Evolutionary conservation across 108 stramenopile species (phyloP).

Genomic region (Cyclotella sp.): DNA sequence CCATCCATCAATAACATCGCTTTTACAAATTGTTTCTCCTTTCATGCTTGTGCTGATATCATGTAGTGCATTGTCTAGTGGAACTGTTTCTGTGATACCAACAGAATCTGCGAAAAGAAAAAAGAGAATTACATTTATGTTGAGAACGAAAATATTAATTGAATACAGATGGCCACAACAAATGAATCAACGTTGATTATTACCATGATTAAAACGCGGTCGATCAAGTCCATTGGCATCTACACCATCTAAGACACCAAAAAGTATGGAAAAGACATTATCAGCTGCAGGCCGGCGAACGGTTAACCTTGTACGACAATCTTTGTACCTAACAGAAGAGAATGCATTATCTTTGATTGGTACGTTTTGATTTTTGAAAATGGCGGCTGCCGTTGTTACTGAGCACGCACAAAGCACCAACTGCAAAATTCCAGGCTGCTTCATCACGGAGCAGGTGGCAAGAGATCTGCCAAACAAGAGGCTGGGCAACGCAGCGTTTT

Average conservation of each 20-base stretch:
- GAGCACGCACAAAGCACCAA: not conserved
- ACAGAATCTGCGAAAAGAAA: constrained; percentile 17
- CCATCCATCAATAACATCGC: constrained; percentile 31
- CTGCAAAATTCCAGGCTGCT: no score
- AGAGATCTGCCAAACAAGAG: no score
- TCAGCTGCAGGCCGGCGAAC: not conserved
- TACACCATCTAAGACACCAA: not conserved
- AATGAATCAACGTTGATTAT: not conserved
- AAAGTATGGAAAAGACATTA: not conserved
- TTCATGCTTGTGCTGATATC: not conserved
- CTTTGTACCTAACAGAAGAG: not conserved
- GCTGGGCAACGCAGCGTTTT: no score
- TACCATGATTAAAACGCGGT: constrained; percentile 5
- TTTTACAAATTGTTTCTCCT: constrained; percentile 1
- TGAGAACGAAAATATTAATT: not conserved
- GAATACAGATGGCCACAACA: not conserved
- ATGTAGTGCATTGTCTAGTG: not conserved
- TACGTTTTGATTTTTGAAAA: not conserved
- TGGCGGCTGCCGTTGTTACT: not conserved
- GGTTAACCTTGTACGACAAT: constrained; percentile 6
- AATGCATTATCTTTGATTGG: not conserved
- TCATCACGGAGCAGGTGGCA: no score
- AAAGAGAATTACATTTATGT: not conserved
- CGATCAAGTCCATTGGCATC: not conserved
- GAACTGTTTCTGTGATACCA: constrained; percentile 21